These are phyloP conservation scores for Clitopilus passeckerianus DNA, from an alignment of 768 basidiomycete species.

Conservation along the genomic window DNA sequence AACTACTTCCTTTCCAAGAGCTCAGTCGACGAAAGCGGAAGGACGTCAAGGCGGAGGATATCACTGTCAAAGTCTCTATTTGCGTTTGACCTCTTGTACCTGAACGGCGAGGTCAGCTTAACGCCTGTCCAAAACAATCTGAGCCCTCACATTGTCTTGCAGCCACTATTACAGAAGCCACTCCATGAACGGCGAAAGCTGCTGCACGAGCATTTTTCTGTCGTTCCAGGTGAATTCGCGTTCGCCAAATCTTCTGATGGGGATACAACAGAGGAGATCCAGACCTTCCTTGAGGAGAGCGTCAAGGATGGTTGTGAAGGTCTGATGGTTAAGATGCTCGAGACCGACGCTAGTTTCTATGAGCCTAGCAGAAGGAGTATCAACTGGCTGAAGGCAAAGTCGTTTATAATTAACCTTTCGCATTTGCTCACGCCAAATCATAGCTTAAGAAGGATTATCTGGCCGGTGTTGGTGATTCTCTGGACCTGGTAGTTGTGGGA, in stretches of 20 bases:
- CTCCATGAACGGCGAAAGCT: slow-evolving; percentile 74
- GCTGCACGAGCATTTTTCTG: slow-evolving; percentile 72
- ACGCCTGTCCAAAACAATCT: not conserved
- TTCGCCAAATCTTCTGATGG: slow-evolving; percentile 92
- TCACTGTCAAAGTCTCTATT: slow-evolving; percentile 96
- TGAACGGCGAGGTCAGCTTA: slow-evolving; percentile 85
- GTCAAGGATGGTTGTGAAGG: slow-evolving; percentile 99
- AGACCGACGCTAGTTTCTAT: slow-evolving; percentile 87
- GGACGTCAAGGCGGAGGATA: slow-evolving; percentile 97
- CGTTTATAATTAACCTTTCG: not conserved
- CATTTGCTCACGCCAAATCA: not conserved
- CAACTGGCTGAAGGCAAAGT: slow-evolving; percentile 91
- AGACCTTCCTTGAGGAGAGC: slow-evolving; percentile 90
- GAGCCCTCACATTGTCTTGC: not conserved
- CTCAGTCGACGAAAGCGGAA: slow-evolving; percentile 92
- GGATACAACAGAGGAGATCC: slow-evolving; percentile 90
- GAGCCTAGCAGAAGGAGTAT: slow-evolving; percentile 94
- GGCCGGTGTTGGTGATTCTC: slow-evolving; percentile 92
- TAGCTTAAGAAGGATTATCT: slow-evolving; percentile 99
- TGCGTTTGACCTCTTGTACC: slow-evolving; percentile 92
- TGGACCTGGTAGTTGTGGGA: slow-evolving; percentile 96
- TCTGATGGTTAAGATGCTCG: slow-evolving; percentile 99
- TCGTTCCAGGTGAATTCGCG: slow-evolving; percentile 84
- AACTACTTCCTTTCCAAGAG: slow-evolving; percentile 97
- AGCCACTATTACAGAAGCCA: slow-evolving; percentile 81